A percentile compares a stretch with the other conserved stretches of the same genome.
Conservation (phyloP, 2,329 filamentous ascomycete species). For the Calonectria multiphialidica region DNA sequence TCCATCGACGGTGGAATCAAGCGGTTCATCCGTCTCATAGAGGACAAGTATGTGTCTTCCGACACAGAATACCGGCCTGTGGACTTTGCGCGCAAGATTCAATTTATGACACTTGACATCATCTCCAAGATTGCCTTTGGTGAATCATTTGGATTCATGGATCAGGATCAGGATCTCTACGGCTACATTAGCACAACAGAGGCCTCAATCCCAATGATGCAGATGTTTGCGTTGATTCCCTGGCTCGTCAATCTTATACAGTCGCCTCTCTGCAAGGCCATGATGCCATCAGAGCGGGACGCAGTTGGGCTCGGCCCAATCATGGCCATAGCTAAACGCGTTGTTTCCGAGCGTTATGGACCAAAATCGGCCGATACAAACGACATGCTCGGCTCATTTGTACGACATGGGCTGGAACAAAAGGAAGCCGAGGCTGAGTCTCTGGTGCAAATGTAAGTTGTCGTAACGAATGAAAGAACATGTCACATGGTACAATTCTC, state of each 20-base stretch:
- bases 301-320: constrained; percentile 20
- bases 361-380: background rate
- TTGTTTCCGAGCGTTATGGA: constrained; percentile 8
- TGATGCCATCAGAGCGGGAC: constrained; percentile 22
- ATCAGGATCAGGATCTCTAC: constrained; percentile 11
- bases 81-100: constrained; percentile 17
- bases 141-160: constrained; percentile 19
- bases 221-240: constrained; percentile 19
- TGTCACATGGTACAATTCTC: background rate
- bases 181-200: constrained; percentile 13
- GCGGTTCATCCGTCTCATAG: constrained; percentile 7
- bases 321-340: constrained; percentile 19
- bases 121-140: constrained; percentile 22
- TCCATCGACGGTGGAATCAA: constrained; percentile 8
- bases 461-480: background rate
- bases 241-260: constrained; percentile 20
- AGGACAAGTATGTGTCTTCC: constrained; percentile 17
- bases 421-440: constrained; percentile 20
- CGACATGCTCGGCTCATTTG: constrained; percentile 24
- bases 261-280: constrained; percentile 19
- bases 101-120: constrained; percentile 21
- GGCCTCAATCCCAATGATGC: constrained; percentile 13
- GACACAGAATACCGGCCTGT: constrained; percentile 1
- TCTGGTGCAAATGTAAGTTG: constrained; percentile 16
- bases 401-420: constrained; percentile 13